These are phyloP conservation scores for Cicer bijugum DNA, from an alignment of 306 rosid genomes.

Conservation along the genomic window DNA sequence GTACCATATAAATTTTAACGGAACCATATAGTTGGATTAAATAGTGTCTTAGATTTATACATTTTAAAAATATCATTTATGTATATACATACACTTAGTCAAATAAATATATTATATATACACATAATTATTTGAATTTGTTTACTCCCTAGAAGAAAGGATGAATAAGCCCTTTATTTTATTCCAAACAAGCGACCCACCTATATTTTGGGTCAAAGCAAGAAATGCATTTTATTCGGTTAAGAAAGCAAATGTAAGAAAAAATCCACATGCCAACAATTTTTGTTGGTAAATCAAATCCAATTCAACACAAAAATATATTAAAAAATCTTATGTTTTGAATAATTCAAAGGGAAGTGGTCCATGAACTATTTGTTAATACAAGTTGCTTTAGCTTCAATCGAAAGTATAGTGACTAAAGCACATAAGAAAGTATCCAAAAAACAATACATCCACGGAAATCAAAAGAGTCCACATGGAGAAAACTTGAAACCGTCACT, in stretches of 20 bases:
- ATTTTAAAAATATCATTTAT: too few relatives aligned
- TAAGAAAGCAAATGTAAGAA: slow-evolving; percentile 7
- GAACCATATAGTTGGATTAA: too few relatives aligned
- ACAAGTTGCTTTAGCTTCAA: slow-evolving; percentile 40
- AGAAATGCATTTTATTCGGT: slow-evolving; percentile 29
- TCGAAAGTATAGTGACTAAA: slow-evolving; percentile 41
- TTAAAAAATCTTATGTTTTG: slow-evolving; percentile 18
- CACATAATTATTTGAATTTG: too few relatives aligned
- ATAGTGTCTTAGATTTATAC: too few relatives aligned
- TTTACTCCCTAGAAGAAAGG: too few relatives aligned
- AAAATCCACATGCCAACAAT: not conserved
- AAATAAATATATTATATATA: too few relatives aligned
- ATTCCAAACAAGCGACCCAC: not conserved
- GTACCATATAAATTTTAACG: too few relatives aligned
- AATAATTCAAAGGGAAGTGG: slow-evolving; percentile 42
- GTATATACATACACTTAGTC: too few relatives aligned
- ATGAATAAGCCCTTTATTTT: not conserved
- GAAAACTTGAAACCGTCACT: slow-evolving; percentile 28
- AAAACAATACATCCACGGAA: slow-evolving; percentile 23
- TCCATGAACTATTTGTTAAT: slow-evolving; percentile 31
- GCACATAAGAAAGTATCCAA: slow-evolving; percentile 26
- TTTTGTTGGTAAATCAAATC: slow-evolving; percentile 2
- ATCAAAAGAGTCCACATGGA: slow-evolving; percentile 40
- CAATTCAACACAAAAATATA: not conserved
- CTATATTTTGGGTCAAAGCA: slow-evolving; percentile 36